Conservation (phyloP, 176 grass and related monocot genomes). For the Zoysia japonica region DNA sequence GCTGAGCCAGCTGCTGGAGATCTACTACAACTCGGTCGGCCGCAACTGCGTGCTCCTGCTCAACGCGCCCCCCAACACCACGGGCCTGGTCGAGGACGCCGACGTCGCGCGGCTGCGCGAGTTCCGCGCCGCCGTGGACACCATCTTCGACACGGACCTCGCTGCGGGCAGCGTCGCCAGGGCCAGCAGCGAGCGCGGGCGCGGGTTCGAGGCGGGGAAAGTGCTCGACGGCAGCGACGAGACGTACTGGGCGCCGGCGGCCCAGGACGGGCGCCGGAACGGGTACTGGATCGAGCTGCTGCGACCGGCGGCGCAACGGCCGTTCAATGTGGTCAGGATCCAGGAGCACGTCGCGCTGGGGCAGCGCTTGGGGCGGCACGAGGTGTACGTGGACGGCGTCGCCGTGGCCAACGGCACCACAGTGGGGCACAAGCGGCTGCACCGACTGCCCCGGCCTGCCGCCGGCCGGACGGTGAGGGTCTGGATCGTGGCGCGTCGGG, state of each 20-base stretch:
- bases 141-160: slow-evolving; percentile 67
- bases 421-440: slow-evolving; percentile 89
- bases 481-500: slow-evolving; percentile 53
- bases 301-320: background rate
- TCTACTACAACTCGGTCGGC: slow-evolving; percentile 94
- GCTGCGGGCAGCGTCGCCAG: slow-evolving; percentile 52
- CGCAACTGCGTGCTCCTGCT: slow-evolving; percentile 95
- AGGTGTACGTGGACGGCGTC: slow-evolving; percentile 60
- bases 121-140: slow-evolving; percentile 57
- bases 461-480: slow-evolving; percentile 57
- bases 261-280: slow-evolving; percentile 11
- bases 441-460: slow-evolving; percentile 54
- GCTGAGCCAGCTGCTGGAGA: slow-evolving; percentile 57
- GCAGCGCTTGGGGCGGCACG: slow-evolving; percentile 69
- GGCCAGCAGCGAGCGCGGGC: slow-evolving; percentile 78
- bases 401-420: slow-evolving; percentile 59
- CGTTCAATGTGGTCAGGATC: slow-evolving; percentile 83
- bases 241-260: slow-evolving; percentile 72
- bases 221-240: slow-evolving; percentile 68
- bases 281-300: slow-evolving; percentile 82
- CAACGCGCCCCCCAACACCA: slow-evolving; percentile 83
- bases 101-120: slow-evolving; percentile 69
- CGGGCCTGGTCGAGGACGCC: slow-evolving; percentile 57
- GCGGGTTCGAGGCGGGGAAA: slow-evolving; percentile 50
- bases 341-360: slow-evolving; percentile 81